Evolutionary conservation across 2,329 filamentous ascomycete genomes (phyloP), one percentile per base, ranked within the genome.

Genomic region (Fusarium globosum): DNA sequence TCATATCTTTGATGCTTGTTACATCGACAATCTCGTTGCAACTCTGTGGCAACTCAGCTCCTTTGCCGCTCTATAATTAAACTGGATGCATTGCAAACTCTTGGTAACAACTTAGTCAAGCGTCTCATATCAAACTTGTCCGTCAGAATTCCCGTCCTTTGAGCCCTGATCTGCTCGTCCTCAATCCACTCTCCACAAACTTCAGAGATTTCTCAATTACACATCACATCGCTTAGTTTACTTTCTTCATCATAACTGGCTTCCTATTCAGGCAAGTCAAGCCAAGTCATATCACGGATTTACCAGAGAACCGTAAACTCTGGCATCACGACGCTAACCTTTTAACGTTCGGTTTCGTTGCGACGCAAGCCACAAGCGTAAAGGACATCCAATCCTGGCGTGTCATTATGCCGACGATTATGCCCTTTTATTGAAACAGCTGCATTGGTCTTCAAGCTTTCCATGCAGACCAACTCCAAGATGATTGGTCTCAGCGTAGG

Each of bases 391-490:
- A 36, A 43, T 48, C 60, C 43, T 46, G 23, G 41, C 30, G 20
- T 33, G 8, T 7, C 18, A 35, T 41, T 45, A 26, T 46, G 16
- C 36, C 35, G 36, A 26, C 18, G 33, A 53, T 58, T 51, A 67
- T 71, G 56, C 20, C 51, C 43, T 35, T 41, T 39, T 71, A 16
- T 6, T 67, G 66, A 66, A 66, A 71, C 55, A 43, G 43, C 15
- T 67, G 35, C 68, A 66, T 67, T 38, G 42, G 26, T 33, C 21
- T 53, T 26, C 33, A 36, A n/a, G 23, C 18, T 53, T 30, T 16
- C 41, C 23, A 26, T 52, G 43, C 41, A 57, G 42, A 33, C 20
- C 42, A 16, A 28, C 30, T 2, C 1, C 18, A 30, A 26, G 18
- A 45, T 66, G 53, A 68, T 60, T 65, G 51, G 45, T 12, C 12